Evolutionary conservation across 805 yeast genomes (phyloP), one percentile per base, ranked within the genome.

Genomic region (Lipomyces japonicus): DNA sequence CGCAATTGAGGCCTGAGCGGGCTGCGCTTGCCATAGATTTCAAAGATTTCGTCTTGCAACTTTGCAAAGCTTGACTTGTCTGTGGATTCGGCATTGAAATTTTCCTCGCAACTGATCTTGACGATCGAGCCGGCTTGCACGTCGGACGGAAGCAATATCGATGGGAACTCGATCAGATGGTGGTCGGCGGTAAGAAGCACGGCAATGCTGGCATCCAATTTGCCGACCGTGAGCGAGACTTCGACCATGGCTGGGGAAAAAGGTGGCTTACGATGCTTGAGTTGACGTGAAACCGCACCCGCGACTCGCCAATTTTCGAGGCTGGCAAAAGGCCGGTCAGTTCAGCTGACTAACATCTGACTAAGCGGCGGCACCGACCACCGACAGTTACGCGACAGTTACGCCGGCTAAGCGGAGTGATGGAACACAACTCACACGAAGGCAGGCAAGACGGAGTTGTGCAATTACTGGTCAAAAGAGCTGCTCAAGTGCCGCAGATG

Each of bases 151-250:
- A 93, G 72, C 47, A 93, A 73, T 50, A 91, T 81, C 2, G 97
- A 88, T n/a, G 98, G 98, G 63, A 91, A 93, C 64, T 93, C 98
- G 58, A 93, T 90, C 54, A 91, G 75, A 65, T 90, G 96, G 67
- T 91, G 97, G 66, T 91, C 93, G 49, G 84, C 79, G 18, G 98
- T 91, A 34, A 95, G 77, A 39, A 93, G 74, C 41, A 93, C 74
- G 26, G 97, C 97, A 66, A 93, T 74, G 1, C 97, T 89, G 10
- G 97, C 96, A 66, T 93, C 98, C 39, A 91, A 75, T 71, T 90
- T 90, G 42, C 97, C 98, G 19, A 93, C 97, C 0, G 97, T 90
- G 34, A 91, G 37, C 21, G 58, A 51, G n/a, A 54, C 58, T 46
- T 54, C 57, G 39, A 54, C 57, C 58, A 54, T 54, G 2, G 28